These are phyloP conservation scores for Boletus speciosus DNA, from an alignment of 768 basidiomycete species.

Conservation along the genomic window DNA sequence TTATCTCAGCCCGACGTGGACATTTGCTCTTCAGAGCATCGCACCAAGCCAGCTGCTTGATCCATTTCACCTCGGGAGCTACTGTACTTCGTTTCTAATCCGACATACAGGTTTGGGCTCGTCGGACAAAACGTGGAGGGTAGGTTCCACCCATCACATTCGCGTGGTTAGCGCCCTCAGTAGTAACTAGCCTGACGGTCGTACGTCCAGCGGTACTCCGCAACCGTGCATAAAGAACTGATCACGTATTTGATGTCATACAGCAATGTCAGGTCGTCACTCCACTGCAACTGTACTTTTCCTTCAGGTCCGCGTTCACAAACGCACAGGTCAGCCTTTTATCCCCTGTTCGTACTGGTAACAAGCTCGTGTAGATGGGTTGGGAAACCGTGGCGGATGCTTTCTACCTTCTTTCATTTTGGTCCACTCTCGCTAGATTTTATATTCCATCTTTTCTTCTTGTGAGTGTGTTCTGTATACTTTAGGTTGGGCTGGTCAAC, in stretches of 20 bases:
- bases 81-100: background rate
- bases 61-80: background rate
- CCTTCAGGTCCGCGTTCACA: constrained; percentile 77
- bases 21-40: background rate
- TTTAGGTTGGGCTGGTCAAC: background rate
- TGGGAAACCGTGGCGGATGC: constrained; percentile 75
- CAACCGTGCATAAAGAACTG: background rate
- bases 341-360: background rate
- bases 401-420: constrained; percentile 95
- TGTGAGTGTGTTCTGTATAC: constrained; percentile 54
- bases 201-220: constrained; percentile 47
- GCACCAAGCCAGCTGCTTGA: background rate
- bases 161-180: constrained; percentile 76
- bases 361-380: constrained; percentile 12
- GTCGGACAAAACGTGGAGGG: constrained; percentile 56
- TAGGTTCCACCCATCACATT: constrained; percentile 92
- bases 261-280: constrained; percentile 94
- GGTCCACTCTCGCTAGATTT: constrained; percentile 92
- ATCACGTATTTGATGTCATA: background rate
- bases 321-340: constrained; percentile 59
- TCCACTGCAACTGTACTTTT: constrained; percentile 90
- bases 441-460: constrained; percentile 97
- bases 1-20: constrained; percentile 7
- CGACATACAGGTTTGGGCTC: constrained; percentile 1
- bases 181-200: constrained; percentile 80